phyloP scores from a whole-genome alignment of 2,329 filamentous ascomycete genomes.

The Xylaria sp. region DNA sequence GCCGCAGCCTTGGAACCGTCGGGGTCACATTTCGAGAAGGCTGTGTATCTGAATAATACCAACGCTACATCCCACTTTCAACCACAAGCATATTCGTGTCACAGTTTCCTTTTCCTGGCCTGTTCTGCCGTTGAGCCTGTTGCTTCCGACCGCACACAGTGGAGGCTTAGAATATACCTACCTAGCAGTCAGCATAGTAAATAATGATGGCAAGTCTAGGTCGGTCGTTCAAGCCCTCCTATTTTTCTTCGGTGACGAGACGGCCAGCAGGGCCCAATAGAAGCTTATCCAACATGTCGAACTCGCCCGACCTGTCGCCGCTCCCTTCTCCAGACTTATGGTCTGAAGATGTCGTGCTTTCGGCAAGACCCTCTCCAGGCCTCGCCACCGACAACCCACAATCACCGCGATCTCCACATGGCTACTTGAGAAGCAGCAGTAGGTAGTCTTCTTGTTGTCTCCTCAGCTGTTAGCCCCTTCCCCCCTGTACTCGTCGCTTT shows the following conservation, averaged over 20 bases:
- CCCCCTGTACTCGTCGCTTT: background rate
- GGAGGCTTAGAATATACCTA: constrained; percentile 14
- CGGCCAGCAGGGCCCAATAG: constrained; percentile 58
- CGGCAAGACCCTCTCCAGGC: constrained; percentile 50
- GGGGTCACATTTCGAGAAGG: constrained; percentile 16
- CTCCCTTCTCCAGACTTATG: constrained; percentile 48
- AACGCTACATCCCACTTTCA: constrained; percentile 8
- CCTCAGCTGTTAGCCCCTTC: background rate
- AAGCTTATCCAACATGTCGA: constrained; percentile 60
- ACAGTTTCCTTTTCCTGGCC: constrained; percentile 6
- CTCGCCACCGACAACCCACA: constrained; percentile 35
- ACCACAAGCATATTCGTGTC: constrained; percentile 11
- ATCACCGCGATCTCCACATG: constrained; percentile 34
- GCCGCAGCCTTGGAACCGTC: constrained; percentile 24
- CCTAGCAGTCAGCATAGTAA: constrained; percentile 4
- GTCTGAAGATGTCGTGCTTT: constrained; percentile 53
- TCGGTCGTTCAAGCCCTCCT: constrained; percentile 62
- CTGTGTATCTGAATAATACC: constrained; percentile 15
- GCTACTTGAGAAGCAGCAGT: constrained; percentile 42
- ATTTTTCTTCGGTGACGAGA: constrained; percentile 56
- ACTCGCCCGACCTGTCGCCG: constrained; percentile 59
- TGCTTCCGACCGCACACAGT: constrained; percentile 15
- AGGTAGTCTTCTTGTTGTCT: constrained; percentile 30
- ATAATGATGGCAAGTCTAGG: constrained; percentile 60
- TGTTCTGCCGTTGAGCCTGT: constrained; percentile 3